phyloP scores from a whole-genome alignment of 352 stramenopile species.

The Albugo laibachii region DNA sequence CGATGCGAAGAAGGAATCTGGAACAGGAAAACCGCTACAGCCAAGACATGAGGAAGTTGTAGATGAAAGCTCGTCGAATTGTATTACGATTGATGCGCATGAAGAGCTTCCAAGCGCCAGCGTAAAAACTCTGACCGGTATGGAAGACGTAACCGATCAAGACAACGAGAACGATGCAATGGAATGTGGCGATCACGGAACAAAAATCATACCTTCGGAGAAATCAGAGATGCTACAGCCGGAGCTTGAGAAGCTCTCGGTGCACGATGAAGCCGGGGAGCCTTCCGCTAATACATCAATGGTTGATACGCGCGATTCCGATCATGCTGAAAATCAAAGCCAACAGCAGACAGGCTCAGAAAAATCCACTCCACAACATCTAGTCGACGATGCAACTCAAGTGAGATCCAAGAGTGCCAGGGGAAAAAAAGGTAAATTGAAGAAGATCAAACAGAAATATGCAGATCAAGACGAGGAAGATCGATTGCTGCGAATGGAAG shows the following conservation, averaged over 20 bases:
- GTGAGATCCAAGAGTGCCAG: conserved; percentile 25
- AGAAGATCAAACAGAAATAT: conserved; percentile 92
- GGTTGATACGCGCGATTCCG: conserved; percentile 23
- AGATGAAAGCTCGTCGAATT: conserved; percentile 1
- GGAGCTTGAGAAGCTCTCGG: too few species aligned
- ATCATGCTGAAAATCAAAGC: conserved; percentile 53
- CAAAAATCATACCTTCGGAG: not conserved
- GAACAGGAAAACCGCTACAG: not conserved
- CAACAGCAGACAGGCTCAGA: conserved; percentile 51
- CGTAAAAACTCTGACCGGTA: not conserved
- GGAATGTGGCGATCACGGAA: conserved; percentile 4
- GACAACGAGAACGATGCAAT: conserved; percentile 1
- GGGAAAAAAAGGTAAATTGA: conserved; percentile 89
- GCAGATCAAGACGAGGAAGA: conserved; percentile 93
- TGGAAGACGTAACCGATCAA: conserved; percentile 6
- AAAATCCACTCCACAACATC: conserved; percentile 3
- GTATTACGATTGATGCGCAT: not conserved
- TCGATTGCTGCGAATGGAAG: conserved; percentile 80
- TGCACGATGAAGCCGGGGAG: not conserved
- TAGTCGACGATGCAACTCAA: conserved; percentile 3
- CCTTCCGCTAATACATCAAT: not conserved
- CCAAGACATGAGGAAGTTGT: conserved; percentile 1
- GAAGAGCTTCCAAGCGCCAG: not conserved
- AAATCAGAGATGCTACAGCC: not conserved
- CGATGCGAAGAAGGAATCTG: conserved; percentile 7